These are phyloP conservation scores for Microsporum canis DNA, from an alignment of 2,329 filamentous ascomycete species.

Conservation along the genomic window DNA sequence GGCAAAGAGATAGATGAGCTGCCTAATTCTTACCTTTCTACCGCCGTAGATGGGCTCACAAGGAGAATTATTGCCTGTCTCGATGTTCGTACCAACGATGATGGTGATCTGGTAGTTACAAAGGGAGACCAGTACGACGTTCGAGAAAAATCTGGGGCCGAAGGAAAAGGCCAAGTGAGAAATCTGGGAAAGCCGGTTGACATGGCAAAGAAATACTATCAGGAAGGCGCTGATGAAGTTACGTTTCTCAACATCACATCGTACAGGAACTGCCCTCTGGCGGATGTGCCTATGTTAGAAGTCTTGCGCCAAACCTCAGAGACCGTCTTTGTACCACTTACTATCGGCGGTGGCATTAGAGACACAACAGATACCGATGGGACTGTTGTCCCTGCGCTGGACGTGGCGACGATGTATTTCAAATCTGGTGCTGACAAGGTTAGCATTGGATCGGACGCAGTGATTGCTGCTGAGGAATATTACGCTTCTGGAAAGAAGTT, in stretches of 20 bases:
- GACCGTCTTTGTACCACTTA: slow-evolving; percentile 91
- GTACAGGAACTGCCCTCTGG: slow-evolving; percentile 88
- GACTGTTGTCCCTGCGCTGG: slow-evolving; percentile 72
- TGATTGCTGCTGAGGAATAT: slow-evolving; percentile 85
- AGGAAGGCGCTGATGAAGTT: slow-evolving; percentile 91
- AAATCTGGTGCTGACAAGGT: slow-evolving; percentile 95
- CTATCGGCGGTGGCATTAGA: slow-evolving; percentile 87
- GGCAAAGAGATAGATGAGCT: slow-evolving; percentile 51
- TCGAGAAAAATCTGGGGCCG: slow-evolving; percentile 62
- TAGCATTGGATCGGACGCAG: slow-evolving; percentile 89
- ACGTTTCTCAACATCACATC: slow-evolving; percentile 98
- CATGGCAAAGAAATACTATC: slow-evolving; percentile 86
- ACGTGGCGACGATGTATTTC: slow-evolving; percentile 96
- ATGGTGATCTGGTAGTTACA: slow-evolving; percentile 89
- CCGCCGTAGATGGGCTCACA: slow-evolving; percentile 59
- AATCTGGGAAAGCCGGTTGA: slow-evolving; percentile 96
- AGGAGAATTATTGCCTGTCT: slow-evolving; percentile 88
- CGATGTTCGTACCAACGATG: slow-evolving; percentile 87
- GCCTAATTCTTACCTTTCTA: slow-evolving; percentile 17
- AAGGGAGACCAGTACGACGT: slow-evolving; percentile 99
- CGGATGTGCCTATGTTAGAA: slow-evolving; percentile 92
- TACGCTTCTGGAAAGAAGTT: slow-evolving; percentile 58
- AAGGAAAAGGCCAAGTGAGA: slow-evolving; percentile 54
- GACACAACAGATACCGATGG: slow-evolving; percentile 86
- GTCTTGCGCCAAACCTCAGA: slow-evolving; percentile 74